A percentile compares a stretch with the other conserved stretches of the same genome.
phyloP scores from a whole-genome alignment of 2,329 filamentous ascomycete genomes.

The Ophiostoma perfectum region DNA sequence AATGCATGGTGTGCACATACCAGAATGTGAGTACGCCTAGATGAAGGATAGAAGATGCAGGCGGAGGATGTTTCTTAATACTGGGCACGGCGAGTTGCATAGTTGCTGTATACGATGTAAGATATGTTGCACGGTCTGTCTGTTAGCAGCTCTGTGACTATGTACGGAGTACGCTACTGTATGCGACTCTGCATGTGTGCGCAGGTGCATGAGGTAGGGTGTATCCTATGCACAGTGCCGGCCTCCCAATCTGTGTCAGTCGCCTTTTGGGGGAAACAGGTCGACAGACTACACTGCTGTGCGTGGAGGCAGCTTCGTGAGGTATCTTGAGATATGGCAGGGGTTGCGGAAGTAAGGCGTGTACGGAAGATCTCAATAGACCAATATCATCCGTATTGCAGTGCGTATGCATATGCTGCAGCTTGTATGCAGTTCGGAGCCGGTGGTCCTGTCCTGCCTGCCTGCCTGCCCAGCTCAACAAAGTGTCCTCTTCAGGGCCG shows the following conservation, averaged over 20 bases:
- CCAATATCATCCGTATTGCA: conserved; percentile 7
- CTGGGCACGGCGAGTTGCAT: not conserved
- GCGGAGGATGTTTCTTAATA: not conserved
- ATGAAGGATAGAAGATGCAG: not conserved
- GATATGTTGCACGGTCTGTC: not conserved
- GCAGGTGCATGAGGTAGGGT: too few relatives aligned
- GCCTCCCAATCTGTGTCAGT: not conserved
- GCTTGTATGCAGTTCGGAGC: conserved; percentile 7
- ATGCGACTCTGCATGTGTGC: not conserved
- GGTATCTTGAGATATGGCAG: not conserved
- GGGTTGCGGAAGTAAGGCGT: not conserved
- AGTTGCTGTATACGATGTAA: not conserved
- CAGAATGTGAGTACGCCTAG: not conserved
- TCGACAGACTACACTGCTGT: not conserved
- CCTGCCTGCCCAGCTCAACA: not conserved
- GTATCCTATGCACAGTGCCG: not conserved
- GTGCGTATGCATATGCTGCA: conserved; percentile 4
- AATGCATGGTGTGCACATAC: not conserved
- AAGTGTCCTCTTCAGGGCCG: not conserved
- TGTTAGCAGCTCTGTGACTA: not conserved
- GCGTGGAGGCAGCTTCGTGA: not conserved
- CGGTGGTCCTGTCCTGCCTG: not conserved
- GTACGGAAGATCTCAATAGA: not conserved
- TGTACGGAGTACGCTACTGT: not conserved
- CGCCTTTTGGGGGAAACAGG: not conserved